phyloP scores from a whole-genome alignment of 2,329 filamentous ascomycete genomes.

The Eurotiales sp. region DNA sequence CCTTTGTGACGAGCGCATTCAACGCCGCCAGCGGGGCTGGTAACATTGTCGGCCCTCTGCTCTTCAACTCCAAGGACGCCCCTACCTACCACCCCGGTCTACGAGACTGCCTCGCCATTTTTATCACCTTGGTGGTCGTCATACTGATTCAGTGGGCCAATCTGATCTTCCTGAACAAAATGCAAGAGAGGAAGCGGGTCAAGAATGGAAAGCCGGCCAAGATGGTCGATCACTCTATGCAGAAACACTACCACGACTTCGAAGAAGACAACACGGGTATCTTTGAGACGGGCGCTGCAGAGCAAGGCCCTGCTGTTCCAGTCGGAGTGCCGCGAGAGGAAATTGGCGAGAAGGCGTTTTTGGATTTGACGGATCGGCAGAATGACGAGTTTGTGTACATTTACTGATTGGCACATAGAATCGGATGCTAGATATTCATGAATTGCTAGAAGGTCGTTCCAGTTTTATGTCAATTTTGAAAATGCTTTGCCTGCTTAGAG shows the following conservation, averaged over 20 bases:
- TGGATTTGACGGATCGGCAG: conserved; percentile 61
- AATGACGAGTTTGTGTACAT: conserved; percentile 68
- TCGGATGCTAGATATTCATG: too few relatives aligned
- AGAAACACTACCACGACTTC: conserved; percentile 44
- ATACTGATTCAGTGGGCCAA: conserved; percentile 54
- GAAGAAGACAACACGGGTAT: conserved; percentile 9
- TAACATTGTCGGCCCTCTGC: conserved; percentile 64
- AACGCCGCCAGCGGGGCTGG: conserved; percentile 60
- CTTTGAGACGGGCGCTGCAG: conserved; percentile 18
- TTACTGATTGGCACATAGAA: too few relatives aligned
- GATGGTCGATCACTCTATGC: conserved; percentile 61
- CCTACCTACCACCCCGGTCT: conserved; percentile 59
- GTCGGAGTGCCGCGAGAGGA: conserved; percentile 15
- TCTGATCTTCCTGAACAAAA: conserved; percentile 51
- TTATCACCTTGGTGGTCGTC: conserved; percentile 50
- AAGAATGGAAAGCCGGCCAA: conserved; percentile 58
- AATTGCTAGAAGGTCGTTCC: too few relatives aligned
- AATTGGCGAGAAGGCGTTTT: conserved; percentile 50
- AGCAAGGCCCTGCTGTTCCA: conserved; percentile 4
- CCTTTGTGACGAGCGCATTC: conserved; percentile 60
- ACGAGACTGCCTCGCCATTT: conserved; percentile 45
- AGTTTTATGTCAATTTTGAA: too few relatives aligned
- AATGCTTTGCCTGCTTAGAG: too few relatives aligned
- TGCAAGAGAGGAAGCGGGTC: conserved; percentile 54
- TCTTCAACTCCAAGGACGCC: conserved; percentile 57